phyloP scores from a whole-genome alignment of 257 asterid species.

The Salvia hispanica region DNA sequence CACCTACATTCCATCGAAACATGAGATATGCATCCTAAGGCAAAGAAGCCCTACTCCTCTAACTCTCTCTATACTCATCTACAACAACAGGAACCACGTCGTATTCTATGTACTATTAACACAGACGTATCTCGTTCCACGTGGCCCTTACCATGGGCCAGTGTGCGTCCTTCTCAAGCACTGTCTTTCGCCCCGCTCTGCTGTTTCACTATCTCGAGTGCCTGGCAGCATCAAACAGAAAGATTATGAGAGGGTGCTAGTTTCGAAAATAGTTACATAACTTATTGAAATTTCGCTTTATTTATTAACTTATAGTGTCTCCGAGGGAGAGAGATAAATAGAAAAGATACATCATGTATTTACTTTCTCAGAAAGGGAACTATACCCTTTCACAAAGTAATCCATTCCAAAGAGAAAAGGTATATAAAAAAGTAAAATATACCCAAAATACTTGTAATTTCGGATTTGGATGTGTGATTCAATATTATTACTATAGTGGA shows the following conservation, averaged over 20 bases:
- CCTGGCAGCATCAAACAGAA: background rate
- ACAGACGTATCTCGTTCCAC: constrained; percentile 7
- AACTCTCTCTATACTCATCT: constrained; percentile 18
- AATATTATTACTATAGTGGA: no score
- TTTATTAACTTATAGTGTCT: no score
- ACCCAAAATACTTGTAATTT: no score
- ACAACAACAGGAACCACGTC: constrained; percentile 23
- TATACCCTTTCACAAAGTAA: no score
- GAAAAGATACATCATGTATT: no score
- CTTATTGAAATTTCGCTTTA: no score
- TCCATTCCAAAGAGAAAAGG: no score
- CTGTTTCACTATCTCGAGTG: constrained; percentile 62
- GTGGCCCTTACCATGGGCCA: constrained; percentile 65
- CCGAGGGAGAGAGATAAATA: no score
- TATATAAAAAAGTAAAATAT: no score
- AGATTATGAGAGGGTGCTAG: background rate
- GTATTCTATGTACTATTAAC: constrained; percentile 35
- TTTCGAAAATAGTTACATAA: no score
- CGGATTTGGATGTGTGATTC: no score
- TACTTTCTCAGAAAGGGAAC: no score
- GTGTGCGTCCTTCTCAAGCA: constrained; percentile 90
- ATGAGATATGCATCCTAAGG: background rate
- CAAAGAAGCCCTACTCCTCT: background rate
- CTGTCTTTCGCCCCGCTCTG: constrained; percentile 56
- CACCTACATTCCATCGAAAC: constrained; percentile 14